phyloP scores from a whole-genome alignment of 768 basidiomycete genomes.

The Ramaria rubella region DNA sequence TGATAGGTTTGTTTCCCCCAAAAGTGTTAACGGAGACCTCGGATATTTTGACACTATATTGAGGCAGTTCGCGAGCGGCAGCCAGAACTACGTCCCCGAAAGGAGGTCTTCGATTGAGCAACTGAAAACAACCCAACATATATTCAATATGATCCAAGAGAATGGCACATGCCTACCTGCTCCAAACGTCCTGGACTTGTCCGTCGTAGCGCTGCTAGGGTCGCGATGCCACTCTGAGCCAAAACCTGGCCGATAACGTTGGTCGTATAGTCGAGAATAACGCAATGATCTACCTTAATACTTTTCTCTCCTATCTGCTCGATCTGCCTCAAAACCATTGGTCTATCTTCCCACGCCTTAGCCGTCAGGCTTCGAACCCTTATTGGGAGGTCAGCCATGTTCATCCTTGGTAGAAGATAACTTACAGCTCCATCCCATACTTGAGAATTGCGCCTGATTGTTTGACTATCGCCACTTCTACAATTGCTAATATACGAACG shows the following conservation, averaged over 20 bases:
- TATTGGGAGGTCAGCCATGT: not conserved
- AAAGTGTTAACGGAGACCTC: constrained; percentile 39
- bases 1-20: constrained; percentile 47
- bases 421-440: constrained; percentile 69
- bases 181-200: constrained; percentile 60
- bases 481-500: constrained; percentile 46
- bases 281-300: constrained; percentile 16
- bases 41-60: constrained; percentile 47
- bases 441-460: constrained; percentile 62
- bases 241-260: constrained; percentile 47
- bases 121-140: constrained; percentile 30
- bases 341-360: constrained; percentile 88
- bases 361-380: constrained; percentile 74
- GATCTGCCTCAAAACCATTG: constrained; percentile 79
- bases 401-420: not conserved
- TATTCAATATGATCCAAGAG: not conserved
- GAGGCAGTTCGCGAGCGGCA: constrained; percentile 56
- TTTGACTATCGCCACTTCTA: constrained; percentile 67
- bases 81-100: constrained; percentile 68
- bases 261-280: not conserved
- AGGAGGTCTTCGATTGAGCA: constrained; percentile 66
- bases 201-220: constrained; percentile 48
- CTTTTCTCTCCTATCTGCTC: constrained; percentile 84
- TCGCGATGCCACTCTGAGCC: constrained; percentile 63
- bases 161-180: constrained; percentile 32